Evolutionary conservation across 176 grass and related monocot genomes (phyloP), one percentile per base, ranked within the genome.

Genomic region (Oryza australiensis): DNA sequence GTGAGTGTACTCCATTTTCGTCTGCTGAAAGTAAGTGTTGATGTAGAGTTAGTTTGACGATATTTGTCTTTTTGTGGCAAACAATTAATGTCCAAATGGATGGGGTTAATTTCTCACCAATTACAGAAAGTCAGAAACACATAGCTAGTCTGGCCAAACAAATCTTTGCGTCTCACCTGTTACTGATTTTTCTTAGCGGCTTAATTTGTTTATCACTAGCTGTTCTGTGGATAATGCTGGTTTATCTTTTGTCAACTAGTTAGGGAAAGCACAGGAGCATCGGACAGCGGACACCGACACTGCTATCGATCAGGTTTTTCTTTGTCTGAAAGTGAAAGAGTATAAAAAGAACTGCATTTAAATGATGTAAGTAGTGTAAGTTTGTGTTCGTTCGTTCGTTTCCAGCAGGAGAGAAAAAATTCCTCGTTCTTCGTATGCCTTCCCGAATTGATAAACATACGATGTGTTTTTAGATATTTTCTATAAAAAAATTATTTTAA

Each of bases 61-160:
- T 55, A 12, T 26, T 55, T 55, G 51, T 81, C 24, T 55, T 66
- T 13, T 20, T 15, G 57, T n/a, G 29, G 4, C 37, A 22, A 28
- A 49, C 6, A 55, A 55, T 55, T n/a, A 55, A 55, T 55, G 51
- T 20, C 1, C 18, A 38, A 71, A 49, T 18, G 27, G 41, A 24
- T 3, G 2, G 43, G 43, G 33, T 73, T 55, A 55, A 55, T 55
- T 88, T 83, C 86, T 33, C 20, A 78, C 74, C 57, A 72, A 66
- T 88, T 60, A 5, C 27, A 75, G 46, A 37, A 37, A 8, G 35
- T 8, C 35, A 37, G 35, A 60, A 18, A 32, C 26, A 35, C 45
- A 45, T 74, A 72, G 12, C 24, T 43, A 80, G 77, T 81, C 77
- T 68, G 71, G 30, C 80, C 80, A 57, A 67, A 43, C 70, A 66